A percentile compares a stretch with the other conserved stretches of the same genome.
Evolutionary conservation across 768 basidiomycete species (phyloP).

Genomic region (Boletus subparvulus): DNA sequence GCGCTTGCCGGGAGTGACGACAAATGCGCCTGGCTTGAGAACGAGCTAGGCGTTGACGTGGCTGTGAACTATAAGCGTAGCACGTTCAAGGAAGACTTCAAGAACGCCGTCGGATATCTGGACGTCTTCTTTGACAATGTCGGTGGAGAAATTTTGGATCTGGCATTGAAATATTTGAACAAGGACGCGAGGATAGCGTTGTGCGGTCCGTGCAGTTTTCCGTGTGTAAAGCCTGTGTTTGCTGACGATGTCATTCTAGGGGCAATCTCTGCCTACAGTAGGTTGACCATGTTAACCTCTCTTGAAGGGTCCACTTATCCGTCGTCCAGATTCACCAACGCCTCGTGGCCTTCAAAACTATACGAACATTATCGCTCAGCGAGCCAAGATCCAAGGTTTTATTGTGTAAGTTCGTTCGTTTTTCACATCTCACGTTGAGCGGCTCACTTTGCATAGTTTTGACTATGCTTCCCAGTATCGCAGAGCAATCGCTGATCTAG

Average conservation of each 20-base stretch:
- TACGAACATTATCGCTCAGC: conserved; percentile 65
- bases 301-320: background rate
- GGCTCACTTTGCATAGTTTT: conserved; percentile 44
- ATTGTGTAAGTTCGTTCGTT: conserved; percentile 54
- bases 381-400: conserved; percentile 83
- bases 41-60: conserved; percentile 78
- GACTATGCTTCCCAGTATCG: conserved; percentile 69
- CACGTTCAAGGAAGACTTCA: conserved; percentile 71
- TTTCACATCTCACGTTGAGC: no score
- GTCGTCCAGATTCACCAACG: conserved; percentile 47
- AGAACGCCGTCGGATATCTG: conserved; percentile 65
- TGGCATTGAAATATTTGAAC: conserved; percentile 72
- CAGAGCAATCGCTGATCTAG: conserved; percentile 56
- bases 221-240: background rate
- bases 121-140: conserved; percentile 88
- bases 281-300: conserved; percentile 24
- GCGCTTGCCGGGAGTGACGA: conserved; percentile 84
- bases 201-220: conserved; percentile 61
- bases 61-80: conserved; percentile 87
- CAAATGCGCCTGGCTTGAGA: conserved; percentile 84
- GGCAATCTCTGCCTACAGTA: conserved; percentile 84
- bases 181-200: conserved; percentile 73
- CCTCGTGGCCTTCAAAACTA: conserved; percentile 71
- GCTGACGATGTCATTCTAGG: conserved; percentile 41
- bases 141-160: conserved; percentile 77